phyloP scores from a whole-genome alignment of 2,329 filamentous ascomycete species.

The Ascocoryne sarcoides region DNA sequence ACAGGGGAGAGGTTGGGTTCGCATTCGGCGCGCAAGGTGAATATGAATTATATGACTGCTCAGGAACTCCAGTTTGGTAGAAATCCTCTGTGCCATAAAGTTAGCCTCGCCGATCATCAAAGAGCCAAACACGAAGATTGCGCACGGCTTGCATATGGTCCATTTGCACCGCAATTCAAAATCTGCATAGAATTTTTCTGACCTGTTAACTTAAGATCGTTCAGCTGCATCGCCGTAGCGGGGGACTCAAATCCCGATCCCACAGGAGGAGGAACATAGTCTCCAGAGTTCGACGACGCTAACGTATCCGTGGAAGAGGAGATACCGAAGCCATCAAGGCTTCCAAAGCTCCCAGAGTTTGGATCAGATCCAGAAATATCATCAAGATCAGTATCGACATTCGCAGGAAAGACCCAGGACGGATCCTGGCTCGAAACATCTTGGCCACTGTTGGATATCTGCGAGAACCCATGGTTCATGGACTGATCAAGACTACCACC shows the following conservation, averaged over 20 bases:
- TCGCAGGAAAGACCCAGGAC: slow-evolving; percentile 14
- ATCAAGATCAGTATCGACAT: slow-evolving; percentile 12
- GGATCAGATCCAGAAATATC: slow-evolving; percentile 16
- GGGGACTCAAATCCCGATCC: slow-evolving; percentile 9
- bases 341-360: slow-evolving; percentile 19
- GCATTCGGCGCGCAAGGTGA: background rate
- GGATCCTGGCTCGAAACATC: no score
- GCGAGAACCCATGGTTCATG: slow-evolving; percentile 10
- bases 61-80: background rate
- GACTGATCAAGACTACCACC: slow-evolving; percentile 11
- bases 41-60: no score
- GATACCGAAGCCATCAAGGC: slow-evolving; percentile 15
- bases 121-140: no score
- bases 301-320: slow-evolving; percentile 14
- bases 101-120: no score
- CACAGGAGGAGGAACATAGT: slow-evolving; percentile 16
- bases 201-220: slow-evolving; percentile 18
- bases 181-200: slow-evolving; percentile 2
- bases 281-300: slow-evolving; percentile 18
- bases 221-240: slow-evolving; percentile 6
- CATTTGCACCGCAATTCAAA: no score
- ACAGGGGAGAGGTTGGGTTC: slow-evolving; percentile 10
- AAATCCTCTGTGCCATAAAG: background rate
- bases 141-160: no score
- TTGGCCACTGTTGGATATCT: slow-evolving; percentile 13